Percentiles rank a stretch among this genome's conserved stretches.
Conservation (phyloP, 2,329 filamentous ascomycete genomes). For the Sordariomycetes sp. region DNA sequence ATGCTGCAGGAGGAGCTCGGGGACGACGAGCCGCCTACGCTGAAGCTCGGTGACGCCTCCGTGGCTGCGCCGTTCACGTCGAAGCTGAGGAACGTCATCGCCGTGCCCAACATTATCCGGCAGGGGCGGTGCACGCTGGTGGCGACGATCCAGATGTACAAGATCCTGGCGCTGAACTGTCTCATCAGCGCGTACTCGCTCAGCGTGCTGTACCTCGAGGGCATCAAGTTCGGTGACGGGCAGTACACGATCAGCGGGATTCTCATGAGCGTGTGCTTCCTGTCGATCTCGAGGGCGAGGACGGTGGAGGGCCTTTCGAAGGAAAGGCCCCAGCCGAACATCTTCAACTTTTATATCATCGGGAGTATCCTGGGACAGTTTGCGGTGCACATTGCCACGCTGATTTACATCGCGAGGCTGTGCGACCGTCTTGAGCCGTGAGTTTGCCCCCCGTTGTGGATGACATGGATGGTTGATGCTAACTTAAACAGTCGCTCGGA, state of each 20-base stretch:
- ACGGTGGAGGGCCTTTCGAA: slow-evolving; percentile 93
- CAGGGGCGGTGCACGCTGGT: slow-evolving; percentile 96
- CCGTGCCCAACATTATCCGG: slow-evolving; percentile 95
- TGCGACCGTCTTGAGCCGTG: slow-evolving; percentile 81
- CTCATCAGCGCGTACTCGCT: slow-evolving; percentile 96
- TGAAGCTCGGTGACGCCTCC: slow-evolving; percentile 95
- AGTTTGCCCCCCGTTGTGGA: slow-evolving; percentile 23
- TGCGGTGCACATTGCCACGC: slow-evolving; percentile 83
- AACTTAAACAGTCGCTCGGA: slow-evolving; percentile 31
- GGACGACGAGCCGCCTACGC: slow-evolving; percentile 82
- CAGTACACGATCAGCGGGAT: slow-evolving; percentile 98
- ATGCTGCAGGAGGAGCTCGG: slow-evolving; percentile 89
- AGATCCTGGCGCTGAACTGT: slow-evolving; percentile 95
- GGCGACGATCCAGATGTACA: slow-evolving; percentile 99
- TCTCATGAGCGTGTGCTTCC: slow-evolving; percentile 99
- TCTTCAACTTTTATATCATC: slow-evolving; percentile 98
- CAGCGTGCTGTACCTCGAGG: slow-evolving; percentile 90
- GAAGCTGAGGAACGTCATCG: slow-evolving; percentile 92
- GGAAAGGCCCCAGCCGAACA: slow-evolving; percentile 94
- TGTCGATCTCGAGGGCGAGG: slow-evolving; percentile 95
- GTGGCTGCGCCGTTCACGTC: slow-evolving; percentile 96
- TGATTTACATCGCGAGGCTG: slow-evolving; percentile 87
- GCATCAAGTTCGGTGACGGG: slow-evolving; percentile 97
- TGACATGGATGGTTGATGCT: slow-evolving; percentile 9
- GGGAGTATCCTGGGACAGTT: slow-evolving; percentile 96